Evolutionary conservation across 805 yeast genomes (phyloP).

Genomic region (Tetrapisispora nanseiensis): DNA sequence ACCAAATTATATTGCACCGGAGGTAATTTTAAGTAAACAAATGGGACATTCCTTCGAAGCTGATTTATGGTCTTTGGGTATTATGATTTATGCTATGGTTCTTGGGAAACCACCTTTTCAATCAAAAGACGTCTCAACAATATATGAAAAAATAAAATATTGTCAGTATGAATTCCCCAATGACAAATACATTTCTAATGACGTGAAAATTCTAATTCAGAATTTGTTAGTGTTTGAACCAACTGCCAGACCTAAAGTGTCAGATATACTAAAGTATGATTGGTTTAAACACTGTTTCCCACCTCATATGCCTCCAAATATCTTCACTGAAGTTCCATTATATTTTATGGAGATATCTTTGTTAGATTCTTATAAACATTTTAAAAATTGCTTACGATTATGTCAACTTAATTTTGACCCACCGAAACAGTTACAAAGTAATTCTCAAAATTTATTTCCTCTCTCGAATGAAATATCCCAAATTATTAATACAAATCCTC

Average conservation of each 20-base stretch:
- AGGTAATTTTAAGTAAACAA: conserved; percentile 79
- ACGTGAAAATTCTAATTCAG: conserved; percentile 62
- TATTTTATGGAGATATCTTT: conserved; percentile 52
- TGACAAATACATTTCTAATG: conserved; percentile 52
- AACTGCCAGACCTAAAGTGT: conserved; percentile 65
- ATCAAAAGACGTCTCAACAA: conserved; percentile 84
- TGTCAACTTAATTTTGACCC: neutral
- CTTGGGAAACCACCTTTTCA: conserved; percentile 97
- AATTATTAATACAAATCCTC: no score
- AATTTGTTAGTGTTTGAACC: conserved; percentile 76
- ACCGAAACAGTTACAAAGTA: neutral
- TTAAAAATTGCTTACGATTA: conserved; percentile 37
- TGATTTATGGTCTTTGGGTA: conserved; percentile 96
- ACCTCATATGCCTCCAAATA: conserved; percentile 42
- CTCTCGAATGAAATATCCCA: no score
- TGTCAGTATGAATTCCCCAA: conserved; percentile 74
- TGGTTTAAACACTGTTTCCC: conserved; percentile 91
- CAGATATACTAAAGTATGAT: conserved; percentile 67
- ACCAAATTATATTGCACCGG: conserved; percentile 98
- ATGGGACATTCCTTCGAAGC: conserved; percentile 91
- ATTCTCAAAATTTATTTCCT: neutral
- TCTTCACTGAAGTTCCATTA: conserved; percentile 41
- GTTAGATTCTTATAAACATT: conserved; percentile 57
- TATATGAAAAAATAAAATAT: conserved; percentile 82
- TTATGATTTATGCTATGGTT: conserved; percentile 87